Base-by-base conservation (phyloP, 495 filamentous ascomycete species). In the Tuber magnatum region DNA sequence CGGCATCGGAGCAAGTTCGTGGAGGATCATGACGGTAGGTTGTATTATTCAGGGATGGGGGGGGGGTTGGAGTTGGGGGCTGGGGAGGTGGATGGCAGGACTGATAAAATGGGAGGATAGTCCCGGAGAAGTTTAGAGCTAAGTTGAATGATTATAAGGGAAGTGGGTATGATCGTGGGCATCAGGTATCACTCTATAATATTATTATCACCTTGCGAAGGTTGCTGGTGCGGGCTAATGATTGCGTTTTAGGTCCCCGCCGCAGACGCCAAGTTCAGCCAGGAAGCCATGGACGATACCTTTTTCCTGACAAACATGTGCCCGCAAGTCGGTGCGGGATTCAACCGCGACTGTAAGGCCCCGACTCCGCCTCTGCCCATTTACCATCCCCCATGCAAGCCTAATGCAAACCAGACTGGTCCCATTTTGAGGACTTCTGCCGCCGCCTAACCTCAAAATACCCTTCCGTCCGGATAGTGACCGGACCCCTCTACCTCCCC, bases 351-450 rank as follows among this genome's bases (percentile, higher is more conserved):
- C 84, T 82, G 56, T 65, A 65, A 65, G 56, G 28, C 14, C 28
- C 16, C 28, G 32, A 65, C 3, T 20, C 32, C 12, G 32, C 32
- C 35, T 65, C 10, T 65, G 5, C 14, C 56, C 2, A 1, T 28
- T 35, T 35, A 28, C 28, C 28, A 65, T 65, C 14, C 28, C 35
- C 28, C 56, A 35, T 18, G 14, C 14, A 10, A 32, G 16, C 28
- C 56, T 65, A 65, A 65, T 35, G 97, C 16, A 65, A 65, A 35
- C 28, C 32, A 65, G 56, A 99, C 89, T 99, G 95, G 95, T 90
- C 96, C 71, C 96, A 98, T 82, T 94, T 99, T 80, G 95, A 99
- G 84, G 93, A 97, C 79, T 99, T 98, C 84, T 97, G 96, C 84
- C 89, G 95, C 4, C 86, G 92, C 12, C 87, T 99, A 44, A 92